Evolutionary conservation across 768 basidiomycete species (phyloP).

Genomic region (Russula lepida): DNA sequence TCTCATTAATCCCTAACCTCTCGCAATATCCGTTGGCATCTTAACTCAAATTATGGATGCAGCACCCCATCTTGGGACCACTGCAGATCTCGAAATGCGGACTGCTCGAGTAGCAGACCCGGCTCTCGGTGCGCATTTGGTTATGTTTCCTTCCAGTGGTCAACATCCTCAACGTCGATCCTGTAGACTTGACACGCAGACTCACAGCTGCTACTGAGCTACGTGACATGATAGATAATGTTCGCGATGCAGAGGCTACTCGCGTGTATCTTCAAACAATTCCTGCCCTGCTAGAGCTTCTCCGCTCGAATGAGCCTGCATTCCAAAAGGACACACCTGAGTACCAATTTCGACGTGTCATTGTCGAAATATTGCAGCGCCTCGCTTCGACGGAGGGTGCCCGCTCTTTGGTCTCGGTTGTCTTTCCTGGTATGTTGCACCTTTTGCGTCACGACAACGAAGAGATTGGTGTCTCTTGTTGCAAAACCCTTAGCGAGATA

Average conservation of each 20-base stretch:
- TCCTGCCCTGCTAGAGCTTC: conserved; percentile 61
- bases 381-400: conserved; percentile 77
- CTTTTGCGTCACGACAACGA: conserved; percentile 88
- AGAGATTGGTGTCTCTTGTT: conserved; percentile 83
- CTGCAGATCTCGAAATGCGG: conserved; percentile 59
- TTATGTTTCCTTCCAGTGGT: conserved; percentile 2
- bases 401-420: conserved; percentile 51
- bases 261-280: conserved; percentile 66
- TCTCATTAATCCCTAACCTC: not conserved
- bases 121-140: conserved; percentile 44
- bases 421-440: conserved; percentile 77
- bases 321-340: conserved; percentile 60
- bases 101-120: conserved; percentile 71
- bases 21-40: not conserved
- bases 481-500: conserved; percentile 88
- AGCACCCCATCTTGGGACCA: conserved; percentile 36
- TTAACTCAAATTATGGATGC: conserved; percentile 32
- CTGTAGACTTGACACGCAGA: conserved; percentile 61
- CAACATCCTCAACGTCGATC: not conserved
- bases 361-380: conserved; percentile 85
- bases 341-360: conserved; percentile 76
- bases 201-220: conserved; percentile 66
- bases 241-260: conserved; percentile 63
- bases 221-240: conserved; percentile 72
- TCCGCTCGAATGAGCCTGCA: conserved; percentile 59